Percentiles rank a stretch among this genome's conserved stretches.
phyloP scores from a whole-genome alignment of 257 asterid genomes.

The Plectranthus barbatus region DNA sequence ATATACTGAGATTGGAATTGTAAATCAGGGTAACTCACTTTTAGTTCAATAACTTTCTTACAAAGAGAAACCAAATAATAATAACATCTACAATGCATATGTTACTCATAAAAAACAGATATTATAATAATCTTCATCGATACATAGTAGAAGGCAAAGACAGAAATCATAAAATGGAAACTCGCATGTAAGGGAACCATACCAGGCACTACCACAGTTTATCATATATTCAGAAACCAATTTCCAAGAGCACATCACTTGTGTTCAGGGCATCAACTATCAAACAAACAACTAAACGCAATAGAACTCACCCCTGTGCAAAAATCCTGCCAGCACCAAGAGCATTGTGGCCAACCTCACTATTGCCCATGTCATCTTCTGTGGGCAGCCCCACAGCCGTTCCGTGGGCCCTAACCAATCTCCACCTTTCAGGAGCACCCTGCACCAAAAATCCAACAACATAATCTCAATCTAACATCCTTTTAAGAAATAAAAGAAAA shows the following conservation, averaged over 20 bases:
- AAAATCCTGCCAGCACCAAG: conserved; percentile 98
- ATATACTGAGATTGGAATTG: background rate
- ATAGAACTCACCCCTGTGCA: conserved; percentile 76
- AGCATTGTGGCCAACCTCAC: conserved; percentile 99
- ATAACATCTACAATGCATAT: background rate
- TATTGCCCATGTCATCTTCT: too few species aligned
- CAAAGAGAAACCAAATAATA: background rate
- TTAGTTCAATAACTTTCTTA: background rate
- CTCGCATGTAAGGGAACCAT: too few species aligned
- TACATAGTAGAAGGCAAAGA: background rate
- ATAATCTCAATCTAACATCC: conserved; percentile 2
- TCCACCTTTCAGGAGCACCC: conserved; percentile 96
- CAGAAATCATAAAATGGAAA: background rate
- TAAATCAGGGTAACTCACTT: background rate
- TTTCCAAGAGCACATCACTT: background rate
- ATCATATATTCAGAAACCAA: background rate
- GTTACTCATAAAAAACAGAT: background rate
- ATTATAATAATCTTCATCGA: too few species aligned
- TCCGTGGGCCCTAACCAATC: conserved; percentile 86
- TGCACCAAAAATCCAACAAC: conserved; percentile 22
- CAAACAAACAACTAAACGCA: background rate
- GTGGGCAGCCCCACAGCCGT: conserved; percentile 93
- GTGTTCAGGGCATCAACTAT: background rate
- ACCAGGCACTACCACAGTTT: too few species aligned
- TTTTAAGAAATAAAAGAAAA: background rate